Base-by-base conservation (phyloP, 129 eudicot species). In the Ambrosia artemisiifolia region DNA sequence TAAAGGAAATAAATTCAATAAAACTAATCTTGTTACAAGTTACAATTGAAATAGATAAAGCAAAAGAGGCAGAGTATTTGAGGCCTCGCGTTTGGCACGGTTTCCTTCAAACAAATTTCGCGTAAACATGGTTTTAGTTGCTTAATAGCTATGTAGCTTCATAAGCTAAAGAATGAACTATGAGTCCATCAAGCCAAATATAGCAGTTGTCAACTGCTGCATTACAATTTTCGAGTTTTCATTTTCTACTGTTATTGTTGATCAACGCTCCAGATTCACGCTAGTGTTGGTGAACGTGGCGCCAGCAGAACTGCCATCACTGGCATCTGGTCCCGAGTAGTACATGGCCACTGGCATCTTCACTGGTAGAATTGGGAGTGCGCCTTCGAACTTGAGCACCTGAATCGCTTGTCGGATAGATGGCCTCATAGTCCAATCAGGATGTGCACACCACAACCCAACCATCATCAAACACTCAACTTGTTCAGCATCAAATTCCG, bases 371-470 rank as follows among this genome's bases (percentile, higher is more conserved):
- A 54, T 61, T 60, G 89, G 89, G 73, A 81, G 28, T 11, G 70
- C 34, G 20, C 66, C 65, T 70, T 85, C 90, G n/a, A 82, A 79
- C 47, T 85, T 85, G 16, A 85, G 87, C 50, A 76, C 85, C 19
- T 82, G 86, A 43, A 85, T 76, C 28, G 81, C 90, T 65, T 83
- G 87, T 73, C 72, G 70, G 3, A 79, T 82, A 28, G 87, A 82
- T 9, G 90, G 91, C 69, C 87, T 70, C 48, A 49, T 6, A 53
- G 50, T 83, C 6, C 49, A 19, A 65, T 85, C 85, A 9, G 87
- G 91, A 65, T 85, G 85, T 5, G 85, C 82, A 73, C 87, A 85
- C 87, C 87, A 85, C n/a, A 85, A 54, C 28, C 87, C 91, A 1
- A 85, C 79, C 35, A 34, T 76, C 87, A 83, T 40, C 77, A 83